These are phyloP conservation scores for Mycena galopus DNA, from an alignment of 768 basidiomycete species.

Conservation along the genomic window DNA sequence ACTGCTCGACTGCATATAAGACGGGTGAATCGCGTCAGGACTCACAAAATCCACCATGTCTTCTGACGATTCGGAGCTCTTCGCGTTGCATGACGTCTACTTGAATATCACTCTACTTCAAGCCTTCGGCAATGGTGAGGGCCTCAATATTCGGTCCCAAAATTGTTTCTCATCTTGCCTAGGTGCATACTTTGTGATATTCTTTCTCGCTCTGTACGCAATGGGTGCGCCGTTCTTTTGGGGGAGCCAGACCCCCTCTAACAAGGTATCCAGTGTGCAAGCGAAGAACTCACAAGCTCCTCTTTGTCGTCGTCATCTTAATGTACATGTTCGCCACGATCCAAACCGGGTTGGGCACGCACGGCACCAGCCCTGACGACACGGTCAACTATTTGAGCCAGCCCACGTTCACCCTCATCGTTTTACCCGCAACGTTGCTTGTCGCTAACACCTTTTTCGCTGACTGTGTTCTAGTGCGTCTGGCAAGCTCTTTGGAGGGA, in stretches of 20 bases:
- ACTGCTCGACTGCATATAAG: slow-evolving; percentile 11
- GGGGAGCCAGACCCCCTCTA: neutral
- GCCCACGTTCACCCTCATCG: neutral
- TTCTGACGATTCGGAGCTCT: slow-evolving; percentile 10
- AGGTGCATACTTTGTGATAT: slow-evolving; percentile 29
- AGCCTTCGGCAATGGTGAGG: slow-evolving; percentile 25
- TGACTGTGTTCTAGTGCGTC: slow-evolving; percentile 27
- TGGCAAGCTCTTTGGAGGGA: too few relatives aligned
- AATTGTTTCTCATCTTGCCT: neutral
- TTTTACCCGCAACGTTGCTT: slow-evolving; percentile 20
- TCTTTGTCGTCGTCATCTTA: slow-evolving; percentile 14
- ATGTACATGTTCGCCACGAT: slow-evolving; percentile 29
- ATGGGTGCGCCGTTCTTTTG: slow-evolving; percentile 19
- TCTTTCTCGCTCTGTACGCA: slow-evolving; percentile 31
- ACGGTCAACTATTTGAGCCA: neutral
- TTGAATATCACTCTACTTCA: slow-evolving; percentile 29
- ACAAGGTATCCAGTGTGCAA: slow-evolving; percentile 16
- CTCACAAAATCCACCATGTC: slow-evolving; percentile 10
- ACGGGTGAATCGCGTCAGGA: neutral
- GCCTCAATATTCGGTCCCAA: neutral
- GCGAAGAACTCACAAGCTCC: slow-evolving; percentile 9
- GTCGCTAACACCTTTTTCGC: slow-evolving; percentile 31
- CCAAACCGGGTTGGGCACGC: slow-evolving; percentile 19
- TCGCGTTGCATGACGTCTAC: slow-evolving; percentile 24
- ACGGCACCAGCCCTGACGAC: slow-evolving; percentile 24